A percentile compares a stretch with the other conserved stretches of the same genome.
phyloP scores from a whole-genome alignment of 2,329 filamentous ascomycete genomes.

The Pyrenophora tritici-repentis region DNA sequence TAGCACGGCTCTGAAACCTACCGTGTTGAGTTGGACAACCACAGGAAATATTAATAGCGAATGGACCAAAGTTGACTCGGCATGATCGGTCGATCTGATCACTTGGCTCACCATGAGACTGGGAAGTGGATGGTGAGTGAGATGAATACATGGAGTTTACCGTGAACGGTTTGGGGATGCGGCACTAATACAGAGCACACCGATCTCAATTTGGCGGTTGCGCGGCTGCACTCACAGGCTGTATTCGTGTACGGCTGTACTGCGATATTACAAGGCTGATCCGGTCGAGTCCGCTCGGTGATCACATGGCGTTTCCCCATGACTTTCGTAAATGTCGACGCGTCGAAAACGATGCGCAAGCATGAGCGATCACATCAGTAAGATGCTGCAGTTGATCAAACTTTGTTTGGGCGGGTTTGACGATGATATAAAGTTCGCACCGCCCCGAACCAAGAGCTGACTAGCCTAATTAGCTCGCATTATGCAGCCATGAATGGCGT shows the following conservation, averaged over 20 bases:
- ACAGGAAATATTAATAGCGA: too few relatives aligned
- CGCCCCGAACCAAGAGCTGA: neutral
- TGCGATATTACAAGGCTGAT: too few relatives aligned
- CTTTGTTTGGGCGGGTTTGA: slow-evolving; percentile 18
- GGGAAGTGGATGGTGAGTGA: too few relatives aligned
- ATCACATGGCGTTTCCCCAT: neutral
- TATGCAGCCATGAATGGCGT: slow-evolving; percentile 1
- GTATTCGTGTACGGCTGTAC: too few relatives aligned
- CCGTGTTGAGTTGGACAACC: too few relatives aligned
- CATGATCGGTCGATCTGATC: too few relatives aligned
- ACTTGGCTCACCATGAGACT: too few relatives aligned
- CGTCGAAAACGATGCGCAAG: neutral
- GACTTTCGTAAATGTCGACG: neutral
- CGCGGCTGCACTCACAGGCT: neutral
- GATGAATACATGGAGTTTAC: too few relatives aligned
- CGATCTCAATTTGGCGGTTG: neutral
- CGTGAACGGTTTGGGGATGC: neutral
- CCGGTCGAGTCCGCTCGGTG: neutral
- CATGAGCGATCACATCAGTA: slow-evolving; percentile 1
- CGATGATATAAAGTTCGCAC: slow-evolving; percentile 17
- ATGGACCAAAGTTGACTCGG: too few relatives aligned
- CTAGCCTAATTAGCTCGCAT: slow-evolving; percentile 9
- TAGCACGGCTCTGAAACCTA: too few relatives aligned
- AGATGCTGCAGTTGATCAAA: neutral
- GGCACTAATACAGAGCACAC: neutral